phyloP scores from a whole-genome alignment of 192 early-diverging fungal species.

The Coemansia sp. region DNA sequence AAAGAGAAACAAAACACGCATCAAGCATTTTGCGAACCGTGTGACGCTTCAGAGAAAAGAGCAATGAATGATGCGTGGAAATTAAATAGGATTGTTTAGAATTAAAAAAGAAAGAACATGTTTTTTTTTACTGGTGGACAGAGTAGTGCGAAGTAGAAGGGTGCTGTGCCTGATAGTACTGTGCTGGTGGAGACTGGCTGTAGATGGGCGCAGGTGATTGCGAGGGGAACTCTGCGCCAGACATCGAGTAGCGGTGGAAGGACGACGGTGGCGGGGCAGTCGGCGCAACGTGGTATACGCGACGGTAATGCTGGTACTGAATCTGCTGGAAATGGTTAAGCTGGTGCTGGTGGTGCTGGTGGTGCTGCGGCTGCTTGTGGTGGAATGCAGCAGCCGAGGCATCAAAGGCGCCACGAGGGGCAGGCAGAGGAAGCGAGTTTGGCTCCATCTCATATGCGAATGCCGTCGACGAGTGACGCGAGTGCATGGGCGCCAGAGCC shows the following conservation, averaged over 20 bases:
- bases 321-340: background rate
- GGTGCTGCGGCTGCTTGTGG: conserved; percentile 12
- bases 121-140: conserved; percentile 16
- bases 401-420: conserved; percentile 16
- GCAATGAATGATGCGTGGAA: background rate
- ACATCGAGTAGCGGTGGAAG: conserved; percentile 26
- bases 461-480: conserved; percentile 4
- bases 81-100: conserved; percentile 13
- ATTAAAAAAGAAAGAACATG: background rate
- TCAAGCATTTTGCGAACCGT: background rate
- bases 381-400: background rate
- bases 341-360: background rate
- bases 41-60: background rate
- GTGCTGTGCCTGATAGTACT: background rate
- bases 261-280: conserved; percentile 20
- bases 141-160: conserved; percentile 6
- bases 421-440: background rate
- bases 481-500: conserved; percentile 13
- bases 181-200: conserved; percentile 5
- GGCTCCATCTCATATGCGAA: conserved; percentile 3
- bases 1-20: background rate
- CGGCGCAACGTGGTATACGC: conserved; percentile 21
- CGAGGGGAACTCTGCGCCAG: conserved; percentile 11
- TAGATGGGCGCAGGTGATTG: conserved; percentile 9
- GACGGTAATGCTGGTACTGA: conserved; percentile 18